A percentile compares a stretch with the other conserved stretches of the same genome.
These are phyloP conservation scores for Trypethelium eluteriae DNA, from an alignment of 495 filamentous ascomycete genomes.

Conservation along the genomic window DNA sequence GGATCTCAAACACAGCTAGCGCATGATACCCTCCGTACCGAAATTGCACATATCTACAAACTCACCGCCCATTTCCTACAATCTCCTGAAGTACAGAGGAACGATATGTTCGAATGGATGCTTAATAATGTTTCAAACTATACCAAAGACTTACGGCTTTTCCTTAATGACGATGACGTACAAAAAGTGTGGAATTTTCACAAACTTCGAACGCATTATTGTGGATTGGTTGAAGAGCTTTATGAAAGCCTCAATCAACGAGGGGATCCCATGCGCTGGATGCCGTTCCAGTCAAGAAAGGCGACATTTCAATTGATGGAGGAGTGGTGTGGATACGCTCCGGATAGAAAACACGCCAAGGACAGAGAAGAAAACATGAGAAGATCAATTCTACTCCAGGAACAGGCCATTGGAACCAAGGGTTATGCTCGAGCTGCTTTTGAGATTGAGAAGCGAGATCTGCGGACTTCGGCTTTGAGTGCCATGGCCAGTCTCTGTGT, in stretches of 20 bases:
- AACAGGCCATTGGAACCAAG: slow-evolving; percentile 58
- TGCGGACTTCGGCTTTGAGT: slow-evolving; percentile 82
- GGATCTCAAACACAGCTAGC: slow-evolving; percentile 65
- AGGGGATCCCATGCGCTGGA: slow-evolving; percentile 78
- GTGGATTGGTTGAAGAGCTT: slow-evolving; percentile 83
- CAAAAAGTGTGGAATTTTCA: slow-evolving; percentile 97
- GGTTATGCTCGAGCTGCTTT: slow-evolving; percentile 75
- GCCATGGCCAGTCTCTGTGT: slow-evolving; percentile 93
- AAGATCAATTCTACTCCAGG: slow-evolving; percentile 63
- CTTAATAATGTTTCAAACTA: slow-evolving; percentile 52
- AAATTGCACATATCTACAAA: slow-evolving; percentile 92
- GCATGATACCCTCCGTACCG: slow-evolving; percentile 80
- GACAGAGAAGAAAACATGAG: slow-evolving; percentile 83
- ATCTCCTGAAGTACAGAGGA: slow-evolving; percentile 66
- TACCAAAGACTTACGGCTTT: slow-evolving; percentile 84
- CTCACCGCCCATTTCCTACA: slow-evolving; percentile 86
- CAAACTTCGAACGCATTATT: slow-evolving; percentile 83
- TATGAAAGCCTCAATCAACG: slow-evolving; percentile 88
- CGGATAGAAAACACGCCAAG: slow-evolving; percentile 75
- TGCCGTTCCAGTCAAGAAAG: slow-evolving; percentile 89
- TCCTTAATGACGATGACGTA: slow-evolving; percentile 85
- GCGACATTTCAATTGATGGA: slow-evolving; percentile 95
- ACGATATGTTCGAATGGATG: slow-evolving; percentile 86
- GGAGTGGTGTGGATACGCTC: slow-evolving; percentile 96
- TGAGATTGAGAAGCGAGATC: slow-evolving; percentile 91